Evolutionary conservation across 345 rosid genomes (phyloP).

Genomic region (Sapria himalayana): DNA sequence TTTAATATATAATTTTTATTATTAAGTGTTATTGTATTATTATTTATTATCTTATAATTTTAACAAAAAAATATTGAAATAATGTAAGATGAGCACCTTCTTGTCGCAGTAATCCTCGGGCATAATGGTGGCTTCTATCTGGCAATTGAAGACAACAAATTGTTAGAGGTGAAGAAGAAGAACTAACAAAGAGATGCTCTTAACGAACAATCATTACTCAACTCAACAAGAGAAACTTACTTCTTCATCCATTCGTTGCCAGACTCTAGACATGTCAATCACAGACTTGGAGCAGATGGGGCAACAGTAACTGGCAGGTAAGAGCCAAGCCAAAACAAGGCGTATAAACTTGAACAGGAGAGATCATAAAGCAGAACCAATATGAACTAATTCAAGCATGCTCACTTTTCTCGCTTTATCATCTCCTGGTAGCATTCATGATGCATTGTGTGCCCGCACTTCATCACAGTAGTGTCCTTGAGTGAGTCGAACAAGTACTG

Average conservation of each 20-base stretch:
- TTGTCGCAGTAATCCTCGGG: conserved; percentile 69
- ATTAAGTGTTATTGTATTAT: background rate
- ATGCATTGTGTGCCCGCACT: conserved; percentile 98
- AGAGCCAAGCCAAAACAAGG: conserved; percentile 3
- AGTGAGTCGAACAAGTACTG: conserved; percentile 89
- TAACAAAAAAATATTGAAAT: conserved; percentile 8
- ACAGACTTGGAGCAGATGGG: conserved; percentile 86
- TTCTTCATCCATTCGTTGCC: conserved; percentile 86
- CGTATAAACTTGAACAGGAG: background rate
- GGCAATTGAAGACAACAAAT: conserved; percentile 6
- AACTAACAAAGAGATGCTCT: background rate
- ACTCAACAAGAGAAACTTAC: conserved; percentile 30
- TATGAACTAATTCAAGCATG: background rate
- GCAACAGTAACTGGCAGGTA: conserved; percentile 41
- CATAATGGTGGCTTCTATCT: conserved; percentile 77
- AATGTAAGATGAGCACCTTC: conserved; percentile 35
- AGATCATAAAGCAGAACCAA: background rate
- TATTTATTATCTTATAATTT: background rate
- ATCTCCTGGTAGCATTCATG: conserved; percentile 63
- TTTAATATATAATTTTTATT: background rate
- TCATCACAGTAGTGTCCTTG: conserved; percentile 78
- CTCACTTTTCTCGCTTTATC: conserved; percentile 69
- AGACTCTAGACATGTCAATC: conserved; percentile 76
- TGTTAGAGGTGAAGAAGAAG: conserved; percentile 1
- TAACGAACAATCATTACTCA: no score